Evolutionary conservation across 176 grass and related monocot species (phyloP).

Genomic region (maize (Zea mays)): DNA sequence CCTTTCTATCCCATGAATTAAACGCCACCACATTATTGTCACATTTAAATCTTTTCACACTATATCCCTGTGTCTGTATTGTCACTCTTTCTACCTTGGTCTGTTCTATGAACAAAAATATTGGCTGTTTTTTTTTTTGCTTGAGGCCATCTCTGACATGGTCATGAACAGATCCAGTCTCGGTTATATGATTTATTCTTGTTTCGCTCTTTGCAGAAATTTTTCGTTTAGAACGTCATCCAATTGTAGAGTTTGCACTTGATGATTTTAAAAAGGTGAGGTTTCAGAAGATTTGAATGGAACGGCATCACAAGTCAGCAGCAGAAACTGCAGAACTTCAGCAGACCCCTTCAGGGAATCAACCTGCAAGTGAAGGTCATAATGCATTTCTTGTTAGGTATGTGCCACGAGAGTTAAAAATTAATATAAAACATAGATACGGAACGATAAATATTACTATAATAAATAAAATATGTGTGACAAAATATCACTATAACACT

Average conservation of each 20-base stretch:
- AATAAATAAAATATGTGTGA: too few relatives aligned
- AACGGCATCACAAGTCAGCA: slow-evolving; percentile 26
- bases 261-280: slow-evolving; percentile 84
- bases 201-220: slow-evolving; percentile 52
- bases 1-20: too few relatives aligned
- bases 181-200: slow-evolving; percentile 18
- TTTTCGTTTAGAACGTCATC: slow-evolving; percentile 69
- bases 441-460: too few relatives aligned
- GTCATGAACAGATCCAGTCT: too few relatives aligned
- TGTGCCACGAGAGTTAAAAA: too few relatives aligned
- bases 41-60: background rate
- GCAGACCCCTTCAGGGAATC: slow-evolving; percentile 20
- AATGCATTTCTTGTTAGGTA: background rate
- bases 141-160: background rate
- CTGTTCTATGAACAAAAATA: slow-evolving; percentile 4
- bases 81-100: background rate
- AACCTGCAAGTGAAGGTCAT: slow-evolving; percentile 23
- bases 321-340: slow-evolving; percentile 31
- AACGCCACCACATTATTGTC: background rate
- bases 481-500: too few relatives aligned
- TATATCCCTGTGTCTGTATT: background rate
- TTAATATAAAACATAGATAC: too few relatives aligned
- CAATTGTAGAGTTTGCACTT: slow-evolving; percentile 87
- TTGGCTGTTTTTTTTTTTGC: slow-evolving; percentile 23
- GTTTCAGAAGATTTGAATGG: slow-evolving; percentile 53